phyloP scores from a whole-genome alignment of 78 protist species.

The Dictyostelium brefeldianum region DNA sequence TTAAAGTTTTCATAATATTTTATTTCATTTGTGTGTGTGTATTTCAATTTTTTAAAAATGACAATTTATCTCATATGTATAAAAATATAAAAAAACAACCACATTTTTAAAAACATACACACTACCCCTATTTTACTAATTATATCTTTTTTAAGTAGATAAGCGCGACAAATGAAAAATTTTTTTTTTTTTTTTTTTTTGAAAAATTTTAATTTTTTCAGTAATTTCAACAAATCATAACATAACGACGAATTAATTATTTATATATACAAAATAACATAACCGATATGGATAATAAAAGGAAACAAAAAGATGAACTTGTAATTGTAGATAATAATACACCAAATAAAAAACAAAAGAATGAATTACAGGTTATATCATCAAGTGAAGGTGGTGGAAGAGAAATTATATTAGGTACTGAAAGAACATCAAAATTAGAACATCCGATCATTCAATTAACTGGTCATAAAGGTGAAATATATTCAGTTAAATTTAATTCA shows the following conservation, averaged over 20 bases:
- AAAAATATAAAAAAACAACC: no score
- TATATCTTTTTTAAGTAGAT: no score
- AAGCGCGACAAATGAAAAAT: no score
- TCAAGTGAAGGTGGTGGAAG: constrained; percentile 9
- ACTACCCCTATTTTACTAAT: background rate
- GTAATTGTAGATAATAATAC: constrained; percentile 15
- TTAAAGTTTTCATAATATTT: background rate
- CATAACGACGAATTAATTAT: no score
- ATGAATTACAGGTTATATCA: background rate
- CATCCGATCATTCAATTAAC: constrained; percentile 86
- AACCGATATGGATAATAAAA: constrained; percentile 52
- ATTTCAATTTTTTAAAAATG: no score
- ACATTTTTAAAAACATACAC: background rate
- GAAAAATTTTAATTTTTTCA: no score
- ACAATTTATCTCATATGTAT: no score
- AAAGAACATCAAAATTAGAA: constrained; percentile 83
- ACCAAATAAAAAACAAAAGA: constrained; percentile 38
- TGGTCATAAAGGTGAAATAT: constrained; percentile 86
- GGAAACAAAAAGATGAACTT: background rate
- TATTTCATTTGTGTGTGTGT: background rate
- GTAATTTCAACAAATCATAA: no score
- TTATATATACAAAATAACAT: no score
- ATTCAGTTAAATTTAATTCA: constrained; percentile 63
- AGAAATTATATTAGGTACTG: constrained; percentile 76
- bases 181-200: no score